phyloP scores from a whole-genome alignment of 441 rosid genomes.

The Adansonia gregorii region DNA sequence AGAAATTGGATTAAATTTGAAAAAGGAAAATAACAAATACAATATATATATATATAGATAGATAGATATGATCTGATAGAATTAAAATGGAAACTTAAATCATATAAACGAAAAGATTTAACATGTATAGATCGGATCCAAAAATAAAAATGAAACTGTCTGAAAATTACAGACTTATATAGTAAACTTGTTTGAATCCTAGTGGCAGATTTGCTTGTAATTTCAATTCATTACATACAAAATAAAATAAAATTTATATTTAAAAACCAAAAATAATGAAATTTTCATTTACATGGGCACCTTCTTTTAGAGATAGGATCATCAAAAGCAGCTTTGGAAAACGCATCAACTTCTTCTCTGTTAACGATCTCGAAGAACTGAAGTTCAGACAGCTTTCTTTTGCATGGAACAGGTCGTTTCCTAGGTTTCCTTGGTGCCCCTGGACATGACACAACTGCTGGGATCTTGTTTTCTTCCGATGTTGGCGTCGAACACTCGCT shows the following conservation, averaged over 20 bases:
- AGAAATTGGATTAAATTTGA: not conserved
- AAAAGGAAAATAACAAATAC: not conserved
- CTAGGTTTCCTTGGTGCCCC: conserved; percentile 69
- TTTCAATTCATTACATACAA: not conserved
- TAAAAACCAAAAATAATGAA: too few species aligned
- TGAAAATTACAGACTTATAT: conserved; percentile 22
- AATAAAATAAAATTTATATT: too few species aligned
- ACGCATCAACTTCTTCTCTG: conserved; percentile 60
- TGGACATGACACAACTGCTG: conserved; percentile 57
- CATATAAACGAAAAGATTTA: not conserved
- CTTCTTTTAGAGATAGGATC: conserved; percentile 40
- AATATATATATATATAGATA: not conserved
- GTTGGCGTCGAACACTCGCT: conserved; percentile 61
- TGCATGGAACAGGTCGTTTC: conserved; percentile 40
- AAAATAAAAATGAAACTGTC: not conserved
- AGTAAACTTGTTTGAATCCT: not conserved
- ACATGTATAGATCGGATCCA: conserved; percentile 1
- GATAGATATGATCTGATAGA: not conserved
- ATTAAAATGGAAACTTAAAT: not conserved
- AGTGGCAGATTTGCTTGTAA: conserved; percentile 17
- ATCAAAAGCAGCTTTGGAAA: conserved; percentile 51
- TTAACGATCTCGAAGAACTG: conserved; percentile 53
- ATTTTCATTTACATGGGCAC: conserved; percentile 49
- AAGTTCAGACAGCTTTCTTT: conserved; percentile 49
- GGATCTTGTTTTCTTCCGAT: conserved; percentile 64